Evolutionary conservation across 495 filamentous ascomycete genomes (phyloP).

Genomic region (Penicillium maclennaniae): DNA sequence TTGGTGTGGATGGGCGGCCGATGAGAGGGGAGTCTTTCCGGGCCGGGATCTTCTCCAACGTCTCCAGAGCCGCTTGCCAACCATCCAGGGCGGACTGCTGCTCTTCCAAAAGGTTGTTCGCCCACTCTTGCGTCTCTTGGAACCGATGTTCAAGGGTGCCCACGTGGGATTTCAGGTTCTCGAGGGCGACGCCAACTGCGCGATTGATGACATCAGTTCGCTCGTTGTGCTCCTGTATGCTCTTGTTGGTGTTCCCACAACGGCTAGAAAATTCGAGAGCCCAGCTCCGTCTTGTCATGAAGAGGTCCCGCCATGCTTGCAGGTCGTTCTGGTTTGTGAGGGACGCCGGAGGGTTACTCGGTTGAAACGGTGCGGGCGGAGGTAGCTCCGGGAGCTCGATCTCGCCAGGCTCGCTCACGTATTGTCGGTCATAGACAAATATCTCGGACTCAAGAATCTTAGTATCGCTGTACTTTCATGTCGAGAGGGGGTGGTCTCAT

Average conservation of each 20-base stretch:
- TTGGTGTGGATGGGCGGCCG: slow-evolving; percentile 41
- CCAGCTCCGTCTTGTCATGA: slow-evolving; percentile 70
- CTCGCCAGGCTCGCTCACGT: slow-evolving; percentile 43
- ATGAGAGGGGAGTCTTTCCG: slow-evolving; percentile 56
- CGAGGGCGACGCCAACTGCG: slow-evolving; percentile 70
- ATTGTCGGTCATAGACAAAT: slow-evolving; percentile 77
- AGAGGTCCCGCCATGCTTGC: slow-evolving; percentile 77
- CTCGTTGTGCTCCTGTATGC: slow-evolving; percentile 49
- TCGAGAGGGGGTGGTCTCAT: slow-evolving; percentile 18
- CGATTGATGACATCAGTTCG: slow-evolving; percentile 70
- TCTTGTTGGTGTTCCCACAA: slow-evolving; percentile 55
- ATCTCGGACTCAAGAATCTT: slow-evolving; percentile 64
- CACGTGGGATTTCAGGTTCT: slow-evolving; percentile 76
- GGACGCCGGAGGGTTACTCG: slow-evolving; percentile 64
- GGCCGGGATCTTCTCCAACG: slow-evolving; percentile 58
- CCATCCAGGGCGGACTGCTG: slow-evolving; percentile 60
- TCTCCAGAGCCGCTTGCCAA: slow-evolving; percentile 64
- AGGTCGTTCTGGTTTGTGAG: slow-evolving; percentile 69
- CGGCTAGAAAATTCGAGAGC: slow-evolving; percentile 62
- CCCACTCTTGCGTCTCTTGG: slow-evolving; percentile 68
- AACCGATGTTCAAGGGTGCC: slow-evolving; percentile 70
- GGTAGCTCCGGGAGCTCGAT: slow-evolving; percentile 53
- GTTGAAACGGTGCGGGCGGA: slow-evolving; percentile 54
- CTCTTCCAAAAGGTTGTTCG: slow-evolving; percentile 63
- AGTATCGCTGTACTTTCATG: background rate